phyloP scores from a whole-genome alignment of 495 filamentous ascomycete species.

The Lindgomyces ingoldianus region DNA sequence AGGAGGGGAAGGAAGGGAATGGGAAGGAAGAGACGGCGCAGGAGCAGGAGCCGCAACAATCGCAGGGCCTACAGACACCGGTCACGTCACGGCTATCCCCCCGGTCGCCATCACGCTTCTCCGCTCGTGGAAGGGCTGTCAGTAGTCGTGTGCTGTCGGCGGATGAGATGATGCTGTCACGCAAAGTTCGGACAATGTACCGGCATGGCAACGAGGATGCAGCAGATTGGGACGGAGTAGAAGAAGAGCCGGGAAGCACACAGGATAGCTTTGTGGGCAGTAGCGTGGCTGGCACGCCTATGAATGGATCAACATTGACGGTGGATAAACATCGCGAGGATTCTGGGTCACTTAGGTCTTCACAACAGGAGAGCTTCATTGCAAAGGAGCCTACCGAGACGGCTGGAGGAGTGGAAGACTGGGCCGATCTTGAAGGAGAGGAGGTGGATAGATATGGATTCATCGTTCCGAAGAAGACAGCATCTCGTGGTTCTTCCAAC shows the following conservation, averaged over 20 bases:
- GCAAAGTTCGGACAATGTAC: slow-evolving; percentile 90
- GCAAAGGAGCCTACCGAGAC: slow-evolving; percentile 60
- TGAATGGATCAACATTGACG: slow-evolving; percentile 28
- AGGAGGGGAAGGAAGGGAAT: background rate
- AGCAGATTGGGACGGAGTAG: slow-evolving; percentile 51
- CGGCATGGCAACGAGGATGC: slow-evolving; percentile 66
- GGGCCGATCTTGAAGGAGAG: slow-evolving; percentile 83
- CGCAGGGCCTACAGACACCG: slow-evolving; percentile 6
- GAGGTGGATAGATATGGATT: slow-evolving; percentile 96
- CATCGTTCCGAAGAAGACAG: slow-evolving; percentile 59
- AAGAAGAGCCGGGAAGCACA: slow-evolving; percentile 55
- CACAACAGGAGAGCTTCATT: slow-evolving; percentile 39
- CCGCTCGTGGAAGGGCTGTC: slow-evolving; percentile 45
- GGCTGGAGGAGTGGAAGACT: slow-evolving; percentile 90
- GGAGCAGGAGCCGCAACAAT: background rate
- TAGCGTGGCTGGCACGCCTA: slow-evolving; percentile 47
- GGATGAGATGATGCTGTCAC: slow-evolving; percentile 82
- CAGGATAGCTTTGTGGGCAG: slow-evolving; percentile 55
- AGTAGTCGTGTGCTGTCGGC: slow-evolving; percentile 60
- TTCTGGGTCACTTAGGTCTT: slow-evolving; percentile 15
- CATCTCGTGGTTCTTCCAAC: slow-evolving; percentile 28
- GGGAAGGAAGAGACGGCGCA: background rate
- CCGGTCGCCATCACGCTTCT: slow-evolving; percentile 44
- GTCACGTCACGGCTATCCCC: slow-evolving; percentile 21
- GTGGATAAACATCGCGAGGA: slow-evolving; percentile 22